phyloP scores from a whole-genome alignment of 768 basidiomycete species.

The Exidia glandulosa region DNA sequence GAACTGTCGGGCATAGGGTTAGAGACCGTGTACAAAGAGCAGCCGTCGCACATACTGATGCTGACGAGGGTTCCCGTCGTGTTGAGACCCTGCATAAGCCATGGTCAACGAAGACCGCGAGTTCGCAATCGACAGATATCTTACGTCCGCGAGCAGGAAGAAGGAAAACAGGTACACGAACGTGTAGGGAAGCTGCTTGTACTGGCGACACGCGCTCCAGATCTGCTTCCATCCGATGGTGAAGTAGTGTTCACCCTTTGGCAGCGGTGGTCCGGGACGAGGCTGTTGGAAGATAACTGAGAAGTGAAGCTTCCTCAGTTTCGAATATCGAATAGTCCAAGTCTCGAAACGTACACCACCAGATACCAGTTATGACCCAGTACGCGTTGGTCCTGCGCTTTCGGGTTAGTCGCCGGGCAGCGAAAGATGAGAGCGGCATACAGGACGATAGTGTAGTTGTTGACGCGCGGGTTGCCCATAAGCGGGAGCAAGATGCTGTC shows the following conservation, averaged over 20 bases:
- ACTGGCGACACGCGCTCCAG: slow-evolving; percentile 64
- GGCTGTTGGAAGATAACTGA: slow-evolving; percentile 75
- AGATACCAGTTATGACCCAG: slow-evolving; percentile 71
- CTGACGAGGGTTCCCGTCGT: slow-evolving; percentile 65
- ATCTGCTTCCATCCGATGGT: slow-evolving; percentile 89
- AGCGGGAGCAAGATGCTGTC: slow-evolving; percentile 47
- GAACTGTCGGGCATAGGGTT: background rate
- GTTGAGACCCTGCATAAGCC: slow-evolving; percentile 49
- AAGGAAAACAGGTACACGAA: slow-evolving; percentile 69
- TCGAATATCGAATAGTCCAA: background rate
- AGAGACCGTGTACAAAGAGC: background rate
- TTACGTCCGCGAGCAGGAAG: slow-evolving; percentile 72
- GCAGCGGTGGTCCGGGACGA: slow-evolving; percentile 70
- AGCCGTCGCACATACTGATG: slow-evolving; percentile 31
- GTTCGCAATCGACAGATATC: slow-evolving; percentile 17
- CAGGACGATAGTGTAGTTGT: slow-evolving; percentile 68
- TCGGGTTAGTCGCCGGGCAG: background rate
- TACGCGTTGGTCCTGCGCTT: slow-evolving; percentile 50
- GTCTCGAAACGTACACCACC: slow-evolving; percentile 60
- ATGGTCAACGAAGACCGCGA: background rate
- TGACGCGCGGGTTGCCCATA: slow-evolving; percentile 43
- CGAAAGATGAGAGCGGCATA: slow-evolving; percentile 22
- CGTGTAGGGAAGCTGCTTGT: slow-evolving; percentile 68
- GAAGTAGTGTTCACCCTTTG: slow-evolving; percentile 63
- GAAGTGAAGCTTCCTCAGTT: background rate